phyloP scores from a whole-genome alignment of 371 early-diverging fungal genomes.

The Lichtheimia ramosa region DNA sequence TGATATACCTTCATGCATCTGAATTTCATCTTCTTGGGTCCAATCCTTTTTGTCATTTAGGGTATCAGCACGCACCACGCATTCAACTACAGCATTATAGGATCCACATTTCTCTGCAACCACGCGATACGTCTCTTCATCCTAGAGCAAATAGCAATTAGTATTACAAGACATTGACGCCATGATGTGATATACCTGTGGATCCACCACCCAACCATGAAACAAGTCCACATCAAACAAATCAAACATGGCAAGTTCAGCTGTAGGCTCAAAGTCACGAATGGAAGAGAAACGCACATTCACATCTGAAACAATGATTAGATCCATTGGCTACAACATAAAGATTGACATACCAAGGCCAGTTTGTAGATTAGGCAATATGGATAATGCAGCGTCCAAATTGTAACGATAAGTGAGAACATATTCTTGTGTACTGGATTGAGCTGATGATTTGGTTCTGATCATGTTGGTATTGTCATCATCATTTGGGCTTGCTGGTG shows the following conservation, averaged over 20 bases:
- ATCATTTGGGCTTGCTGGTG: not conserved
- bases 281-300: slow-evolving; percentile 81
- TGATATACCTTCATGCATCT: slow-evolving; percentile 30
- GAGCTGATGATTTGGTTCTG: slow-evolving; percentile 3
- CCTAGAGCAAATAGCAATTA: slow-evolving; percentile 16
- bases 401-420: slow-evolving; percentile 36
- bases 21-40: slow-evolving; percentile 25
- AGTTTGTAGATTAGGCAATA: slow-evolving; percentile 57
- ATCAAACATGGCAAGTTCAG: slow-evolving; percentile 77
- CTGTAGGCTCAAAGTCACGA: slow-evolving; percentile 76
- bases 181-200: slow-evolving; percentile 39
- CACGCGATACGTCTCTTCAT: slow-evolving; percentile 56
- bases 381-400: slow-evolving; percentile 42
- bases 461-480: not conserved
- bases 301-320: slow-evolving; percentile 55
- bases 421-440: slow-evolving; percentile 27
- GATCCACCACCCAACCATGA: slow-evolving; percentile 91
- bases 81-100: slow-evolving; percentile 84
- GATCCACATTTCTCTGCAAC: slow-evolving; percentile 55
- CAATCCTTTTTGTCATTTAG: slow-evolving; percentile 19
- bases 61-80: slow-evolving; percentile 69
- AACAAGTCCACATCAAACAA: slow-evolving; percentile 78
- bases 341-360: slow-evolving; percentile 33
- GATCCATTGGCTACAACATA: no score
- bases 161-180: no score